Conservation (phyloP, 495 filamentous ascomycete species). For the Glarea lozoyensis region DNA sequence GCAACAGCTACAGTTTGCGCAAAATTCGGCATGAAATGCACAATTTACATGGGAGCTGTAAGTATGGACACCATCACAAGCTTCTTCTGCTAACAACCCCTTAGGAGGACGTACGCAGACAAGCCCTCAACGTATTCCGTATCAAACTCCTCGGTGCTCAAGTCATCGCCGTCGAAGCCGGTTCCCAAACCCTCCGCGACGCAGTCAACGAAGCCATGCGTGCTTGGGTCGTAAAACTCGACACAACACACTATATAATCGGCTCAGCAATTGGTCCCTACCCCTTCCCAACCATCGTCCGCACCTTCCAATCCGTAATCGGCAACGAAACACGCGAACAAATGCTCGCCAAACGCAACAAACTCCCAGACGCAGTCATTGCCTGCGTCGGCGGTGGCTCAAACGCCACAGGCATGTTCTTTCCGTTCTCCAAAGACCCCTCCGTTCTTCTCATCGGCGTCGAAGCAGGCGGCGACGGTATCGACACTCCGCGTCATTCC, state of each 20-base stretch:
- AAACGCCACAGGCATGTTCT: conserved; percentile 93
- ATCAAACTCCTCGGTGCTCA: conserved; percentile 91
- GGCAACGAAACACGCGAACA: conserved; percentile 88
- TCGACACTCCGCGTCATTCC: conserved; percentile 80
- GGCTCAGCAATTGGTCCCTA: conserved; percentile 92
- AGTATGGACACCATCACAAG: not conserved
- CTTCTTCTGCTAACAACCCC: conserved; percentile 2
- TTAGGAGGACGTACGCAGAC: conserved; percentile 76
- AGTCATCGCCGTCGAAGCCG: conserved; percentile 81
- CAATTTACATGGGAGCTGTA: conserved; percentile 83
- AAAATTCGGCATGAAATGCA: conserved; percentile 93
- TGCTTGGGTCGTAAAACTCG: conserved; percentile 77
- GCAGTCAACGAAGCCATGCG: conserved; percentile 92
- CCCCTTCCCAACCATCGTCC: conserved; percentile 91
- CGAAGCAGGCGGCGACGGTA: conserved; percentile 90
- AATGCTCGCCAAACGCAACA: conserved; percentile 58
- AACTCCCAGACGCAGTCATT: conserved; percentile 90
- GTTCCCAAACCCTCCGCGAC: conserved; percentile 78
- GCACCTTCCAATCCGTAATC: conserved; percentile 91
- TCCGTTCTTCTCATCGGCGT: conserved; percentile 86
- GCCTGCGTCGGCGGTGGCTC: conserved; percentile 92
- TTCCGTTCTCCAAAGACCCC: conserved; percentile 81
- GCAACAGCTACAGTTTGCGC: conserved; percentile 94
- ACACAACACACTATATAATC: conserved; percentile 94
- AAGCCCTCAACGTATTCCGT: conserved; percentile 92